Conservation (phyloP, 495 filamentous ascomycete genomes). For the Venustampulla echinocandica region DNA sequence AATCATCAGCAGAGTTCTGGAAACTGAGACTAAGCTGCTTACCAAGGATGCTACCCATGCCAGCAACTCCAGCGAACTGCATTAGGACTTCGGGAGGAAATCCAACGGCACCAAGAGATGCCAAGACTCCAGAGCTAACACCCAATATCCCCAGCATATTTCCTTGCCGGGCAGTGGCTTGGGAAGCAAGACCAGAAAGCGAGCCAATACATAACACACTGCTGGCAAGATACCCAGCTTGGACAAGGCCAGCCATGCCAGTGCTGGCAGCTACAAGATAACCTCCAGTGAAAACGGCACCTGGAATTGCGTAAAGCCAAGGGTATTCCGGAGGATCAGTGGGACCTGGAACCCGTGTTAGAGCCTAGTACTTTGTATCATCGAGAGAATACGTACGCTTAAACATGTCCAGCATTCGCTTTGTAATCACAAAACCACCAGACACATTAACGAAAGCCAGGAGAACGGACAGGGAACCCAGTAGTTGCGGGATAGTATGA, state of each 20-base stretch:
- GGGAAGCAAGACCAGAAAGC: constrained; percentile 52
- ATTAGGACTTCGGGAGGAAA: constrained; percentile 62
- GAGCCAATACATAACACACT: constrained; percentile 61
- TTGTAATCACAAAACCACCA: constrained; percentile 76
- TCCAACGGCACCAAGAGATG: constrained; percentile 68
- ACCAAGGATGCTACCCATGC: constrained; percentile 51
- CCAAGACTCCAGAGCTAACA: constrained; percentile 66
- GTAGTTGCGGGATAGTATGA: constrained; percentile 61
- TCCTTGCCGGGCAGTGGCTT: constrained; percentile 67
- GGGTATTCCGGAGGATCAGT: constrained; percentile 77
- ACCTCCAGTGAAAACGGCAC: constrained; percentile 63
- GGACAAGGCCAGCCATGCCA: constrained; percentile 69
- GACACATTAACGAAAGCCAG: constrained; percentile 76
- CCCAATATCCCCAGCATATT: constrained; percentile 76
- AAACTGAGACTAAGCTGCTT: not conserved
- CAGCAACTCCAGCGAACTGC: constrained; percentile 65
- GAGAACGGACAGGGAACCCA: constrained; percentile 70
- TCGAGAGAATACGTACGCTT: constrained; percentile 37
- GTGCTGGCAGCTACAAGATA: constrained; percentile 67
- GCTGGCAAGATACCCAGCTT: constrained; percentile 73
- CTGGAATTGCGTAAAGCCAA: constrained; percentile 72
- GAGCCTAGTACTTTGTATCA: not conserved
- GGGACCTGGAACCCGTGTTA: constrained; percentile 37
- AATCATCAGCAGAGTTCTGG: not conserved
- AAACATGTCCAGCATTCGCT: constrained; percentile 91